Evolutionary conservation across 148 eudicot species (phyloP).

Genomic region (Cornus florida): DNA sequence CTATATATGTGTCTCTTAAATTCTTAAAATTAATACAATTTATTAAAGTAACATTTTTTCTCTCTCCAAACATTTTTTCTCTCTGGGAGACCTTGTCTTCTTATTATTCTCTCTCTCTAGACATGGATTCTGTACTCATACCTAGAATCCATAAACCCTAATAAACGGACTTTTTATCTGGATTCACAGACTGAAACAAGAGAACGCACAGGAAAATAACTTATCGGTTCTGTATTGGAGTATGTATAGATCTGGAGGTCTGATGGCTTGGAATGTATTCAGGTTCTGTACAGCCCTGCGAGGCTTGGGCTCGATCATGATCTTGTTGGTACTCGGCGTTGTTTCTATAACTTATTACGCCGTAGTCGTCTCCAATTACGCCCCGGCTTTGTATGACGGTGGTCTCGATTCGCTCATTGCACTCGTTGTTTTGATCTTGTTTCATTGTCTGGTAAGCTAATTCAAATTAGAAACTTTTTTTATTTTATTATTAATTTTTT

Average conservation of each 20-base stretch:
- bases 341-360: conserved; percentile 92
- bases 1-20: too few species aligned
- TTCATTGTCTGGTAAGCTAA: conserved; percentile 59
- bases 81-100: neutral
- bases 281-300: conserved; percentile 81
- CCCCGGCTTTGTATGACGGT: conserved; percentile 60
- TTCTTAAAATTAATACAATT: too few species aligned
- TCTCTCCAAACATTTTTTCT: neutral
- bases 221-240: neutral
- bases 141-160: neutral
- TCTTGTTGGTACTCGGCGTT: conserved; percentile 75
- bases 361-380: conserved; percentile 76
- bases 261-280: conserved; percentile 99
- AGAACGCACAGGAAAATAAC: neutral
- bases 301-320: conserved; percentile 96
- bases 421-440: conserved; percentile 63
- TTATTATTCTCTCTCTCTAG: neutral
- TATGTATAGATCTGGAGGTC: conserved; percentile 79
- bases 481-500: too few species aligned
- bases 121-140: neutral
- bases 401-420: conserved; percentile 61
- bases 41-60: too few species aligned
- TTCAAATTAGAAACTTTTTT: neutral
- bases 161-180: neutral
- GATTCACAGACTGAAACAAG: neutral